Percentiles rank a stretch among this genome's conserved stretches.
These are phyloP conservation scores for Pyropia haitanensis DNA, from an alignment of 23 red algal genomes.

Conservation along the genomic window DNA sequence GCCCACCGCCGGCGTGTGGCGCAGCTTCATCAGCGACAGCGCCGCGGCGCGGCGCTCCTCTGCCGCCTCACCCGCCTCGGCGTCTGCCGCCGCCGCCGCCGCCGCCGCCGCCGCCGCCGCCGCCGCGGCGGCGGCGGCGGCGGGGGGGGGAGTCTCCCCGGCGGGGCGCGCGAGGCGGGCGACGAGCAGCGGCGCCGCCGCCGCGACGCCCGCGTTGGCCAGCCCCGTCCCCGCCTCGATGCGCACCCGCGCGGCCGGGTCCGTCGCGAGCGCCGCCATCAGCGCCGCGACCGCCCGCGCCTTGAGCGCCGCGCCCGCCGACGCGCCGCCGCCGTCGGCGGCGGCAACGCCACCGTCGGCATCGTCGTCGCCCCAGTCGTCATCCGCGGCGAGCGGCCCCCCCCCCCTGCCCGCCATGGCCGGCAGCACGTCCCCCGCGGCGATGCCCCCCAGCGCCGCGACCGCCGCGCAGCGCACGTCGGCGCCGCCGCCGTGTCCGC, in stretches of 20 bases:
- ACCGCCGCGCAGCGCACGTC: slow-evolving; percentile 50
- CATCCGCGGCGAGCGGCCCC: slow-evolving; percentile 13
- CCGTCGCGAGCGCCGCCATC: slow-evolving; percentile 14
- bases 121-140: no score
- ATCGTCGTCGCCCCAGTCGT: slow-evolving; percentile 35
- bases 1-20: background rate
- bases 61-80: no score
- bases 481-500: slow-evolving; percentile 13
- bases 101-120: no score
- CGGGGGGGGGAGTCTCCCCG: no score
- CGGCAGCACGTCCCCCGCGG: slow-evolving; percentile 44
- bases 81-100: no score
- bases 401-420: slow-evolving; percentile 10
- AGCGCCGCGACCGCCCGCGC: slow-evolving; percentile 29
- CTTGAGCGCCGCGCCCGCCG: slow-evolving; percentile 1
- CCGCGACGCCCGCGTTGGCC: slow-evolving; percentile 39
- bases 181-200: background rate
- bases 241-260: slow-evolving; percentile 26
- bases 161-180: no score
- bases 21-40: no score
- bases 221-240: slow-evolving; percentile 50
- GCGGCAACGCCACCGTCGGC: slow-evolving; percentile 27
- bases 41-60: no score
- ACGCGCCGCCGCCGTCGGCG: background rate
- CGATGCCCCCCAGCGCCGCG: slow-evolving; percentile 41